phyloP scores from a whole-genome alignment of 2,329 filamentous ascomycete genomes.

The Byssothecium circinans region DNA sequence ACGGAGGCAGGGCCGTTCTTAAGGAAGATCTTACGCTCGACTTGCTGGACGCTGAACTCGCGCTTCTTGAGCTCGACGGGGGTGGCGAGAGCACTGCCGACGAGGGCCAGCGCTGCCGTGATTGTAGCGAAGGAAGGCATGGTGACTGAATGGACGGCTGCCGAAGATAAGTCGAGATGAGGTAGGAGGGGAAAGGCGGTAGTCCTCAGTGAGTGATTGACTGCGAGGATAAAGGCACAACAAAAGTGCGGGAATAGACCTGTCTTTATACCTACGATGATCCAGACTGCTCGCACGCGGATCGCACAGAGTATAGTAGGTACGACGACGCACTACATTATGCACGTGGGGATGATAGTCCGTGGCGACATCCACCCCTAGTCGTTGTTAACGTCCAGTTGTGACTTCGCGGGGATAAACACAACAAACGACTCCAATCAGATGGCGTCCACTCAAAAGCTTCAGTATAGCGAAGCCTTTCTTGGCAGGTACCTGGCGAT shows the following conservation, averaged over 20 bases:
- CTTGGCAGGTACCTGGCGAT: conserved; percentile 32
- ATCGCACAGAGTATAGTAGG: conserved; percentile 2
- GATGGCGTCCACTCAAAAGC: conserved; percentile 21
- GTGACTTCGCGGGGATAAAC: conserved; percentile 18
- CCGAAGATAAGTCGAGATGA: conserved; percentile 5
- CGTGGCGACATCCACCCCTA: conserved; percentile 5
- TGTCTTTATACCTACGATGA: conserved; percentile 31
- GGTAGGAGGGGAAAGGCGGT: conserved; percentile 12
- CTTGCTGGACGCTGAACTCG: conserved; percentile 36
- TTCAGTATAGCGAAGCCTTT: conserved; percentile 22
- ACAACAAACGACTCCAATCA: conserved; percentile 30
- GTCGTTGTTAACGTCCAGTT: conserved; percentile 4
- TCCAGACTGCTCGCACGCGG: neutral
- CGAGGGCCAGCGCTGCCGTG: conserved; percentile 36
- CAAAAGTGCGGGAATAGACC: conserved; percentile 20
- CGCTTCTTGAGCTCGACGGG: conserved; percentile 36
- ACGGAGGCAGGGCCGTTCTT: conserved; percentile 45
- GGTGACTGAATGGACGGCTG: conserved; percentile 7
- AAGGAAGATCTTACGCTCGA: conserved; percentile 29
- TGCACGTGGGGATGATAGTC: conserved; percentile 5
- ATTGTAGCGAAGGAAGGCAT: conserved; percentile 41
- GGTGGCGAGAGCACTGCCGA: conserved; percentile 26
- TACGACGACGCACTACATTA: conserved; percentile 13
- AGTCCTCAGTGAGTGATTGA: conserved; percentile 15
- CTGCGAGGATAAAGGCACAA: conserved; percentile 15